phyloP scores from a whole-genome alignment of 805 yeast species.

The Lipomyces spencermartinsiae region DNA sequence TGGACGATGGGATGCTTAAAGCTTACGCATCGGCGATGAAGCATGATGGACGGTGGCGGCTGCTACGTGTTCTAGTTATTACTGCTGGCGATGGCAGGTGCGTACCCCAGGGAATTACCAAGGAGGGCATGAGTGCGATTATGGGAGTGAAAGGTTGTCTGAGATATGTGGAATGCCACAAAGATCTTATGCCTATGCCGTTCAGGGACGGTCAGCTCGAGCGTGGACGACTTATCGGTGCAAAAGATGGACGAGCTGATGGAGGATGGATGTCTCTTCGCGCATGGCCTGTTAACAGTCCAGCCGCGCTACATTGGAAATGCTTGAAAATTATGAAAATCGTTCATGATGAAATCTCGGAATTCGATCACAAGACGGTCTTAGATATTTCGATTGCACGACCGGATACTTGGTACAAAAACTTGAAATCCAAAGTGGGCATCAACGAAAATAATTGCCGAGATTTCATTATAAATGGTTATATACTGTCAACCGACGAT shows the following conservation, averaged over 20 bases:
- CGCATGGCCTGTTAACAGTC: background rate
- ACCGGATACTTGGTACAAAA: background rate
- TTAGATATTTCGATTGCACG: background rate
- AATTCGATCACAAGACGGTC: background rate
- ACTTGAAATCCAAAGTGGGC: background rate
- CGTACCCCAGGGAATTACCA: background rate
- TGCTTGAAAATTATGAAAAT: background rate
- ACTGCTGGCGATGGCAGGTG: background rate
- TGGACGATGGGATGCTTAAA: background rate
- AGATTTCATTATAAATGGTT: background rate
- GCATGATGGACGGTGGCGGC: background rate
- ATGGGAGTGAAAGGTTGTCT: constrained; percentile 1
- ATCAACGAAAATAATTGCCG: too few species aligned
- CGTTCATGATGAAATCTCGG: background rate
- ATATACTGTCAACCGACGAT: background rate
- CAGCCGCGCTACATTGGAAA: background rate
- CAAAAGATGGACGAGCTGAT: background rate
- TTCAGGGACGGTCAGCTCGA: background rate
- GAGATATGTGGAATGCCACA: background rate
- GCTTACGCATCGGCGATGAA: background rate
- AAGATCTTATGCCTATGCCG: background rate
- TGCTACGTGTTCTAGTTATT: background rate
- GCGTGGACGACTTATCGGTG: background rate
- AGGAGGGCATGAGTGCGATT: background rate
- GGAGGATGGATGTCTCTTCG: constrained; percentile 3